phyloP scores from a whole-genome alignment of 148 eudicot genomes.

The Rhododendron ferrugineum region DNA sequence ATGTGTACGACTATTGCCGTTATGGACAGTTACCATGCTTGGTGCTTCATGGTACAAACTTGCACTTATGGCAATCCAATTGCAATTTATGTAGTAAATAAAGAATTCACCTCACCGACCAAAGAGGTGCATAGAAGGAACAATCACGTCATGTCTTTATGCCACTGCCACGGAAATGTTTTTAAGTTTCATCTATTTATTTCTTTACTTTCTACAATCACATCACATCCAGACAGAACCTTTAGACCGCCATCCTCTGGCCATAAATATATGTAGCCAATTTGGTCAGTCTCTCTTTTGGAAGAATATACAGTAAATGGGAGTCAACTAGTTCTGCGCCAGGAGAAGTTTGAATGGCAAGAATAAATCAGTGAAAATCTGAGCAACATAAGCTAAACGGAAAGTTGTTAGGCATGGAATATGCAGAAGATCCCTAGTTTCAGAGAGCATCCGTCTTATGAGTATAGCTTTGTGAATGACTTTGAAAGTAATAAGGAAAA shows the following conservation, averaged over 20 bases:
- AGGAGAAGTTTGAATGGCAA: conserved; percentile 3
- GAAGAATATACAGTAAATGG: not conserved
- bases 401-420: not conserved
- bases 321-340: not conserved
- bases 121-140: conserved; percentile 2
- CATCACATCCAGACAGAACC: not conserved
- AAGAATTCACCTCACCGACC: conserved; percentile 2
- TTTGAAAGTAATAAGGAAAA: not conserved
- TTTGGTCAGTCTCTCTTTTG: not conserved
- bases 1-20: not conserved
- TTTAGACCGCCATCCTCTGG: not conserved
- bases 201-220: not conserved
- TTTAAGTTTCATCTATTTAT: no score
- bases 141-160: not conserved
- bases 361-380: conserved; percentile 1
- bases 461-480: not conserved
- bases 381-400: not conserved
- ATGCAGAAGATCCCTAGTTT: not conserved
- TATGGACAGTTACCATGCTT: not conserved
- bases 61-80: not conserved
- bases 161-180: not conserved
- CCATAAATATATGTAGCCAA: not conserved
- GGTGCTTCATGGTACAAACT: not conserved
- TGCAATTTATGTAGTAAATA: not conserved
- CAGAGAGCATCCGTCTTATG: no score